Evolutionary conservation across 2,329 filamentous ascomycete genomes (phyloP).

Genomic region (Polychaeton citri): DNA sequence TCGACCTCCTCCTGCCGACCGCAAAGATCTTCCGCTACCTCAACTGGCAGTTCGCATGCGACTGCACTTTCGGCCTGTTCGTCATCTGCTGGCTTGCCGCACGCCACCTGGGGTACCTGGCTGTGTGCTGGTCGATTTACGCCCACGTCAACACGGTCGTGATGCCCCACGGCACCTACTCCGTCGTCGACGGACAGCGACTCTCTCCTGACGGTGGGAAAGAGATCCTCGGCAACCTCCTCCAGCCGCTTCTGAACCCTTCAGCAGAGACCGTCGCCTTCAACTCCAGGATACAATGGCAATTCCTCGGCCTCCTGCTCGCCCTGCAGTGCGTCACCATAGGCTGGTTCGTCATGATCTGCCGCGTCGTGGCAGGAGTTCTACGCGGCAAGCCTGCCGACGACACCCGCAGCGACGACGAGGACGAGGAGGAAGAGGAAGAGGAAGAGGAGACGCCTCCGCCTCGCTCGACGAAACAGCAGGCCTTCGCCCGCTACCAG

Average conservation of each 20-base stretch:
- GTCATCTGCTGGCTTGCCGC: slow-evolving; percentile 72
- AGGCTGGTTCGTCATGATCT: slow-evolving; percentile 82
- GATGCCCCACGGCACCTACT: slow-evolving; percentile 60
- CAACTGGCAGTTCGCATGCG: slow-evolving; percentile 62
- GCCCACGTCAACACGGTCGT: slow-evolving; percentile 43
- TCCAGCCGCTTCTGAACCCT: slow-evolving; percentile 60
- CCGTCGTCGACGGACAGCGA: slow-evolving; percentile 38
- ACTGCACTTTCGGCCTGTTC: slow-evolving; percentile 73
- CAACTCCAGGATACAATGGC: slow-evolving; percentile 58
- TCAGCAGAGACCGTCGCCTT: slow-evolving; percentile 63
- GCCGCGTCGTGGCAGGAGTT: slow-evolving; percentile 69
- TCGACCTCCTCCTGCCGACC: slow-evolving; percentile 46
- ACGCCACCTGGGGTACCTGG: slow-evolving; percentile 68
- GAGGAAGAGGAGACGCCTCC: slow-evolving; percentile 27
- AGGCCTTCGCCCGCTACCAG: slow-evolving; percentile 9
- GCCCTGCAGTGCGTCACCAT: slow-evolving; percentile 68
- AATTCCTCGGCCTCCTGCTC: slow-evolving; percentile 64
- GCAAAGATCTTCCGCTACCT: slow-evolving; percentile 93
- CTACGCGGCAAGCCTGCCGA: slow-evolving; percentile 65
- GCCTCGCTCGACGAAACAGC: slow-evolving; percentile 11
- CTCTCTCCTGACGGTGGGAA: slow-evolving; percentile 38
- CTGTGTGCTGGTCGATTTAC: slow-evolving; percentile 73
- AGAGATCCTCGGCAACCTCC: slow-evolving; percentile 42
- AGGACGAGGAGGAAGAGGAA: slow-evolving; percentile 53
- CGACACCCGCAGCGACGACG: slow-evolving; percentile 77